phyloP scores from a whole-genome alignment of 2,329 filamentous ascomycete genomes.

The Didymella keratinophila region DNA sequence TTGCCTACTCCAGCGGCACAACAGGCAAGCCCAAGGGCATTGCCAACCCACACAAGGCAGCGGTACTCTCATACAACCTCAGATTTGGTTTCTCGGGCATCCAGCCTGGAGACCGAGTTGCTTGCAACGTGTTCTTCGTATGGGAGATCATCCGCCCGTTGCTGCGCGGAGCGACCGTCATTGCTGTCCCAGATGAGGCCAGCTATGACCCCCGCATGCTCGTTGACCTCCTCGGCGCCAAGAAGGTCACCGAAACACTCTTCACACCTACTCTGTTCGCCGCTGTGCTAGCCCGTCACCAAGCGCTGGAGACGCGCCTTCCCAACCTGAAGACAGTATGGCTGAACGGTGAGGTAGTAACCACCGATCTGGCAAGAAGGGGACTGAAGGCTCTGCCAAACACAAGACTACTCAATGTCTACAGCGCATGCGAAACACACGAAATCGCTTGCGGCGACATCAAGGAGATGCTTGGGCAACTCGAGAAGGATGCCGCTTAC shows the following conservation, averaged over 20 bases:
- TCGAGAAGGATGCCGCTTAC: slow-evolving; percentile 67
- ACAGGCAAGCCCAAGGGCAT: slow-evolving; percentile 84
- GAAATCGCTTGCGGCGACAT: slow-evolving; percentile 82
- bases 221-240: slow-evolving; percentile 71
- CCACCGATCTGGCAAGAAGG: slow-evolving; percentile 75
- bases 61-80: slow-evolving; percentile 76
- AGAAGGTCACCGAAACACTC: slow-evolving; percentile 77
- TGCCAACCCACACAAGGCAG: slow-evolving; percentile 77
- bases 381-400: slow-evolving; percentile 73
- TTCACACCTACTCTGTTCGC: slow-evolving; percentile 84
- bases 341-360: slow-evolving; percentile 85
- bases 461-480: slow-evolving; percentile 65
- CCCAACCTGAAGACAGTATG: slow-evolving; percentile 74
- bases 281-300: slow-evolving; percentile 74
- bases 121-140: slow-evolving; percentile 88
- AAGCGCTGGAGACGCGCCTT: slow-evolving; percentile 68
- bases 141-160: slow-evolving; percentile 85
- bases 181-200: slow-evolving; percentile 76
- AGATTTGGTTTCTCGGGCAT: slow-evolving; percentile 75
- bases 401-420: slow-evolving; percentile 76
- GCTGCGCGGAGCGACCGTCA: slow-evolving; percentile 76
- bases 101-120: slow-evolving; percentile 75
- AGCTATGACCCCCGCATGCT: slow-evolving; percentile 80
- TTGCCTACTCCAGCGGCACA: slow-evolving; percentile 81
- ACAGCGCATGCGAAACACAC: slow-evolving; percentile 83